Evolutionary conservation across 306 rosid genomes (phyloP).

Genomic region (Nissolia schottii): DNA sequence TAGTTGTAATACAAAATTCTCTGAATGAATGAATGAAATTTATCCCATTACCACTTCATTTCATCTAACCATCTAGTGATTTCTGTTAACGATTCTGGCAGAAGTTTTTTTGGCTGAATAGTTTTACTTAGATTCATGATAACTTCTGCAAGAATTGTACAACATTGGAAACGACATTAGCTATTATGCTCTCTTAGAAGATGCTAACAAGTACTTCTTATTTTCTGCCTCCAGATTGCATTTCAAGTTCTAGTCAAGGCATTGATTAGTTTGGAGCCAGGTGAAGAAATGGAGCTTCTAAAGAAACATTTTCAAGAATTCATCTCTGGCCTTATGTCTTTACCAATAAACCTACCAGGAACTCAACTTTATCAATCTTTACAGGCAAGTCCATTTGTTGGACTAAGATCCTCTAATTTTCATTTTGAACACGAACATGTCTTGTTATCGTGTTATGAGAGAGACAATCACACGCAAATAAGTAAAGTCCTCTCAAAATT

Average conservation of each 20-base stretch:
- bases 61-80: too few relatives aligned
- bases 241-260: constrained; percentile 87
- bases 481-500: too few relatives aligned
- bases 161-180: constrained; percentile 38
- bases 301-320: constrained; percentile 76
- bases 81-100: too few relatives aligned
- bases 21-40: too few relatives aligned
- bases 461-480: too few relatives aligned
- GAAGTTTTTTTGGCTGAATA: too few relatives aligned
- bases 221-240: constrained; percentile 65
- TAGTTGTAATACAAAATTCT: too few relatives aligned
- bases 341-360: constrained; percentile 90
- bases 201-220: constrained; percentile 27
- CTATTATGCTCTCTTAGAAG: constrained; percentile 38
- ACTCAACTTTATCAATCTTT: constrained; percentile 73
- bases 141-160: constrained; percentile 40
- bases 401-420: too few relatives aligned
- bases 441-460: too few relatives aligned
- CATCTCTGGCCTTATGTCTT: constrained; percentile 89
- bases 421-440: too few relatives aligned
- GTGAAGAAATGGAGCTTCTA: constrained; percentile 74
- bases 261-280: constrained; percentile 78
- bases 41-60: too few relatives aligned
- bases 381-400: constrained; percentile 62
- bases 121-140: too few relatives aligned